Percentiles rank a stretch among this genome's conserved stretches.
These are phyloP conservation scores for Talaromyces wortmannii DNA, from an alignment of 495 filamentous ascomycete species.

Conservation along the genomic window DNA sequence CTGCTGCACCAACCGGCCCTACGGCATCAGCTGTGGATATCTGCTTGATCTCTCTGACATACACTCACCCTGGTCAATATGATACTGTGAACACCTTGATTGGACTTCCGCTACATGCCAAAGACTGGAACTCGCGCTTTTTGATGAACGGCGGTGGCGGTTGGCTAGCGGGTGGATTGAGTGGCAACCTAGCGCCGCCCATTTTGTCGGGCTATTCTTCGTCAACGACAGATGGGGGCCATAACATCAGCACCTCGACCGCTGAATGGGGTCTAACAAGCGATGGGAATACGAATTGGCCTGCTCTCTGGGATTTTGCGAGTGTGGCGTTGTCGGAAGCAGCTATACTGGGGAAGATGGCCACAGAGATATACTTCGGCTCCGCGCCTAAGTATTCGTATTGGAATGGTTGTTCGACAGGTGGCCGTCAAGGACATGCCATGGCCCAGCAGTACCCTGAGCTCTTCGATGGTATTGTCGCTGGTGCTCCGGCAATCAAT, in stretches of 20 bases:
- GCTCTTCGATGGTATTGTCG: not conserved
- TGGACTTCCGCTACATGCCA: slow-evolving; percentile 24
- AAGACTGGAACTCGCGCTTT: slow-evolving; percentile 38
- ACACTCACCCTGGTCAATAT: slow-evolving; percentile 34
- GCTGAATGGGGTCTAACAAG: no score
- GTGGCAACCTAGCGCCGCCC: slow-evolving; percentile 24
- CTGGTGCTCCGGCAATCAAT: slow-evolving; percentile 12
- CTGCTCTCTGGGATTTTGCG: slow-evolving; percentile 27
- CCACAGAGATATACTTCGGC: slow-evolving; percentile 9
- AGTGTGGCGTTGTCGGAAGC: slow-evolving; percentile 25
- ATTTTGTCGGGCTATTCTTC: no score
- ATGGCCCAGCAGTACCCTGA: slow-evolving; percentile 32
- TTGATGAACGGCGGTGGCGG: slow-evolving; percentile 37
- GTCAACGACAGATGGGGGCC: no score
- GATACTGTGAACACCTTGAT: slow-evolving; percentile 26
- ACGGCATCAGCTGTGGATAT: not conserved
- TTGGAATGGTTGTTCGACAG: slow-evolving; percentile 39
- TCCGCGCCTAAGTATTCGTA: slow-evolving; percentile 22
- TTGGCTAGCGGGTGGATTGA: no score
- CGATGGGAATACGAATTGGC: no score
- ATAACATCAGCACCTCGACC: no score
- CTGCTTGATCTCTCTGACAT: slow-evolving; percentile 35
- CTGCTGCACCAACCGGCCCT: not conserved
- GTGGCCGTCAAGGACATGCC: slow-evolving; percentile 39
- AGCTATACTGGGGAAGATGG: slow-evolving; percentile 12